A percentile compares a stretch with the other conserved stretches of the same genome.
phyloP scores from a whole-genome alignment of 164 flowering plant genomes.

The Stephania yunnanensis region DNA sequence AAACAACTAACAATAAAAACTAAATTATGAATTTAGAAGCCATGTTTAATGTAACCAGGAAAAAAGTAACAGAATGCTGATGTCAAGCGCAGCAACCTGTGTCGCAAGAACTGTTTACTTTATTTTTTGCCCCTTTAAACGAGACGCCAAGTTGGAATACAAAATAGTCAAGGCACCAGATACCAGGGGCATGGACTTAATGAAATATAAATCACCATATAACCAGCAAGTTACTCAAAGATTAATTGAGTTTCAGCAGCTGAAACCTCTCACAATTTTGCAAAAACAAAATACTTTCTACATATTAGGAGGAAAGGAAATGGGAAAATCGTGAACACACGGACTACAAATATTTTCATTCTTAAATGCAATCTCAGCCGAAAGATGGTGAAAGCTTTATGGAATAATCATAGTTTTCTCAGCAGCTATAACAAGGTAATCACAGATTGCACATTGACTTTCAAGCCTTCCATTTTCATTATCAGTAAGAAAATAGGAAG shows the following conservation, averaged over 20 bases:
- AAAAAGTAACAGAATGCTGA: slow-evolving; percentile 7
- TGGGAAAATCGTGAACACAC: not conserved
- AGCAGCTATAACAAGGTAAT: not conserved
- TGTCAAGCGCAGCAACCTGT: not conserved
- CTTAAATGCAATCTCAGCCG: not conserved
- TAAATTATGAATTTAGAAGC: too few species aligned
- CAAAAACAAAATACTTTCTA: too few species aligned
- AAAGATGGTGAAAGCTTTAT: not conserved
- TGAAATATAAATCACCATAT: not conserved
- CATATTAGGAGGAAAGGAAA: too few species aligned
- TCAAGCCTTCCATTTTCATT: too few species aligned
- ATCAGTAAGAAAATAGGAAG: too few species aligned
- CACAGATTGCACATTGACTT: too few species aligned
- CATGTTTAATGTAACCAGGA: slow-evolving; percentile 5
- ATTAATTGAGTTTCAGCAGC: too few species aligned
- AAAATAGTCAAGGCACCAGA: slow-evolving; percentile 8
- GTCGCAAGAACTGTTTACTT: slow-evolving; percentile 12
- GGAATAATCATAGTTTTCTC: not conserved
- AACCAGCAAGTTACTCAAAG: not conserved
- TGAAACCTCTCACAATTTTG: too few species aligned
- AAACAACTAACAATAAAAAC: too few species aligned
- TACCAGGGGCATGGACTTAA: slow-evolving; percentile 5
- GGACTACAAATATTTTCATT: not conserved
- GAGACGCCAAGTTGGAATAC: slow-evolving; percentile 7
- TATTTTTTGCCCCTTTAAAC: slow-evolving; percentile 8